A percentile compares a stretch with the other conserved stretches of the same genome.
These are phyloP conservation scores for Ogataea philodendri DNA, from an alignment of 805 yeast genomes.

Conservation along the genomic window DNA sequence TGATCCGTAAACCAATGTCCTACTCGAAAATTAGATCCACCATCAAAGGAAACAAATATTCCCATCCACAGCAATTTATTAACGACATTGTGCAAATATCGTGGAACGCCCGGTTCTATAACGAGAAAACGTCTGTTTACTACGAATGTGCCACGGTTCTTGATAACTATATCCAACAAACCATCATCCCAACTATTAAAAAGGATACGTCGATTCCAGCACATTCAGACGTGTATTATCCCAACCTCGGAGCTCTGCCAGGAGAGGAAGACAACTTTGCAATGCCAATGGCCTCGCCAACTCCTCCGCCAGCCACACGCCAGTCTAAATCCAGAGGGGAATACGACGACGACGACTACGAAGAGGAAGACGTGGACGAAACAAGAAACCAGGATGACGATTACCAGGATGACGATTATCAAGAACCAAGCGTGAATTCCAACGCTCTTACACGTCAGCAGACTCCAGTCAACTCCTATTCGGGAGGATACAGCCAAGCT, in stretches of 20 bases:
- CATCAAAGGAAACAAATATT: constrained; percentile 53
- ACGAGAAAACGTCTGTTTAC: constrained; percentile 64
- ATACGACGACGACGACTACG: constrained; percentile 21
- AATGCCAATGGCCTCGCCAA: constrained; percentile 3
- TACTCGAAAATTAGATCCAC: constrained; percentile 66
- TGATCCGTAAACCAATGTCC: constrained; percentile 79
- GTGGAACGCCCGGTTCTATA: constrained; percentile 87
- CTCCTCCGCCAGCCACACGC: constrained; percentile 8
- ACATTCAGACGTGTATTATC: constrained; percentile 44
- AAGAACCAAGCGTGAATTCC: constrained; percentile 7
- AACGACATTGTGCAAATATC: constrained; percentile 79
- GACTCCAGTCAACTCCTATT: constrained; percentile 5
- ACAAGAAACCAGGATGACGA: constrained; percentile 24
- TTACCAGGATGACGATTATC: constrained; percentile 22
- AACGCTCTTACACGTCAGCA: constrained; percentile 7
- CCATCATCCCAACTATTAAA: constrained; percentile 48
- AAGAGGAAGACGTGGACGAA: constrained; percentile 24
- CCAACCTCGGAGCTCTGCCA: constrained; percentile 70
- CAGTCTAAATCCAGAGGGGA: constrained; percentile 9
- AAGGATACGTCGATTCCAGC: constrained; percentile 38
- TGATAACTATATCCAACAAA: constrained; percentile 48
- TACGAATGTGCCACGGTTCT: constrained; percentile 65
- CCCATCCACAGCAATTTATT: constrained; percentile 64
- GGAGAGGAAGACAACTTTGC: constrained; percentile 15
- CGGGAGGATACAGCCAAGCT: constrained; percentile 8